phyloP scores from a whole-genome alignment of 768 basidiomycete species.

The Mycena latifolia region DNA sequence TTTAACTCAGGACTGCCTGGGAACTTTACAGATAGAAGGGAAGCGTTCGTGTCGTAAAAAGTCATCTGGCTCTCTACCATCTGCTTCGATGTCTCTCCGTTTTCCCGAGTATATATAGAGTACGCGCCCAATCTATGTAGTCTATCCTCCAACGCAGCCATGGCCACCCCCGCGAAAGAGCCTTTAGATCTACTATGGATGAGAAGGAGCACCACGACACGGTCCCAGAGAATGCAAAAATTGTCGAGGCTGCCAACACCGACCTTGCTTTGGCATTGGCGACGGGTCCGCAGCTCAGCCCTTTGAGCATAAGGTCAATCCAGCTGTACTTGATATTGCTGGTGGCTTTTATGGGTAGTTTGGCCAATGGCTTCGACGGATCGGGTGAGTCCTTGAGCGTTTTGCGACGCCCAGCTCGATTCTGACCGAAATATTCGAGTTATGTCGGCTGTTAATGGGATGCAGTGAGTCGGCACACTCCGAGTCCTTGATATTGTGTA shows the following conservation, averaged over 20 bases:
- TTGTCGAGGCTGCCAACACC: slow-evolving; percentile 52
- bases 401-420: background rate
- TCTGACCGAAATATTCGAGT: slow-evolving; percentile 12
- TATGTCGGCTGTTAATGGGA: slow-evolving; percentile 37
- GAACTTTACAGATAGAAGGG: no score
- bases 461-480: slow-evolving; percentile 20
- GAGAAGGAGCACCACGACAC: slow-evolving; percentile 21
- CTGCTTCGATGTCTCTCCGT: slow-evolving; percentile 26
- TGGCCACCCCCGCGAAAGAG: slow-evolving; percentile 21
- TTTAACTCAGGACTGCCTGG: no score
- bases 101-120: slow-evolving; percentile 7
- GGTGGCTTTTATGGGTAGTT: slow-evolving; percentile 59
- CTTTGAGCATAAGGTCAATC: slow-evolving; percentile 52
- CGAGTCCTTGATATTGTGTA: no score
- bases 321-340: slow-evolving; percentile 56
- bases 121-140: no score
- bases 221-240: slow-evolving; percentile 33
- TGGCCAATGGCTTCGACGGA: slow-evolving; percentile 62
- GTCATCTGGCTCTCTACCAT: slow-evolving; percentile 20
- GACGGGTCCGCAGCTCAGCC: slow-evolving; percentile 55
- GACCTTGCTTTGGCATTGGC: slow-evolving; percentile 60
- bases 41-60: background rate
- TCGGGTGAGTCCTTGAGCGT: slow-evolving; percentile 46
- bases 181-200: slow-evolving; percentile 9
- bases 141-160: slow-evolving; percentile 7